Evolutionary conservation across 768 basidiomycete genomes (phyloP), one percentile per base, ranked within the genome.

Genomic region (Tulasnella sp.): DNA sequence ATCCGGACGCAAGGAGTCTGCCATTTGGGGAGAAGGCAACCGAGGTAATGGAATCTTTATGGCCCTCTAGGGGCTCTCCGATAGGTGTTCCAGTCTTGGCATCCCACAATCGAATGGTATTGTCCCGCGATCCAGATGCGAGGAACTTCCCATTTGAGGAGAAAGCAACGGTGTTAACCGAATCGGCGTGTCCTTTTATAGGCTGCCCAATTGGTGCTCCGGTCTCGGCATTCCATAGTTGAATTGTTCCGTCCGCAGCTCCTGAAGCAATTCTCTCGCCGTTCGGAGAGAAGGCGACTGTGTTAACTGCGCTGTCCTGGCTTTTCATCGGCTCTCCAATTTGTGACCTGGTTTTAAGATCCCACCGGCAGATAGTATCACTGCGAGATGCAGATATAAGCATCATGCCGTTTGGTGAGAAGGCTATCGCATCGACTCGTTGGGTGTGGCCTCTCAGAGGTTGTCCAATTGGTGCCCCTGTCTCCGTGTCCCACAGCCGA

Each of bases 401-500:
- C 73, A 86, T 83, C 62, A 84, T 83, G 12, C 86, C 86, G 81
- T 87, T 86, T 40, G 87, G 87, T 14, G 85, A 86, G 76, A 87
- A 85, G 81, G 84, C 82, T 77, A 88, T 86, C 46, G 83, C 84
- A 1, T 86, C 86, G 73, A 88, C 86, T 7, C 85, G 86, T 27
- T 80, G 36, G 9, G 75, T 48, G 62, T 81, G 81, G 6, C 79
- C 79, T 27, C 14, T 74, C 36, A 80, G 48, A 21, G 79, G 62
- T 75, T 80, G 71, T 12, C 81, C 81, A 4, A 79, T 82, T 80
- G 84, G 84, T 10, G 80, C 71, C 12, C 87, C 87, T 31, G 85
- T 85, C 75, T 86, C 85, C 38, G 87, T 84, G 81, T 87, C 86
- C 88, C 88, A 88, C 74, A 88, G 84, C 38, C 85, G 81, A 8